phyloP scores from a whole-genome alignment of 768 basidiomycete genomes.

The Daedaleopsis sinensis region DNA sequence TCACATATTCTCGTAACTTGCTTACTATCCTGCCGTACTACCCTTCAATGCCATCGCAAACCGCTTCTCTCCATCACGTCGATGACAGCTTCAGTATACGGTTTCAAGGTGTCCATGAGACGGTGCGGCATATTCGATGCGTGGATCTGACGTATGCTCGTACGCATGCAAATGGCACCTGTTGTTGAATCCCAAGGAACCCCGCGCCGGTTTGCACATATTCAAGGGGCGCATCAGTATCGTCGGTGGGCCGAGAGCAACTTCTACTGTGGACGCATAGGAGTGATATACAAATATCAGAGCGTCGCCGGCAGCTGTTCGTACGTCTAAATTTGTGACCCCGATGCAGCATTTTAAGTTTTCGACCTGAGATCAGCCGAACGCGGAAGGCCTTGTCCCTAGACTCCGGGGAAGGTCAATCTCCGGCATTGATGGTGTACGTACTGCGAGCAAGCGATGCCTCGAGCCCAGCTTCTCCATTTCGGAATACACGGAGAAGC shows the following conservation, averaged over 20 bases:
- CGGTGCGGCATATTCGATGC: no score
- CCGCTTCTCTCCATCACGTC: neutral
- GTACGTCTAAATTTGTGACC: neutral
- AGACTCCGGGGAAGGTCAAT: neutral
- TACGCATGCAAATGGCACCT: neutral
- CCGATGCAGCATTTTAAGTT: neutral
- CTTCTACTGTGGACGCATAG: neutral
- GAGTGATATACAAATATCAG: neutral
- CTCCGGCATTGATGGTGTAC: no score
- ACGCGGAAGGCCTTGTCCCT: neutral
- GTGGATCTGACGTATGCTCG: neutral
- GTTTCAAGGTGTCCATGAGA: no score
- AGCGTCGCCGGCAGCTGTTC: neutral
- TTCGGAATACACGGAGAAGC: no score
- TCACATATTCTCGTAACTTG: neutral
- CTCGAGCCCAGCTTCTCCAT: no score
- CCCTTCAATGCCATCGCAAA: neutral
- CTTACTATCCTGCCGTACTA: neutral
- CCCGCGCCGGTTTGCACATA: neutral
- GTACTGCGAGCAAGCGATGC: no score
- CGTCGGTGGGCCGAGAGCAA: neutral
- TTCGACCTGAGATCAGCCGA: neutral
- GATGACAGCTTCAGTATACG: neutral
- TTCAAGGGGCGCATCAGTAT: neutral
- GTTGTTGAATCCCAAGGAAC: neutral